phyloP scores from a whole-genome alignment of 2,329 filamentous ascomycete species.

The Penicillium sumatraense region DNA sequence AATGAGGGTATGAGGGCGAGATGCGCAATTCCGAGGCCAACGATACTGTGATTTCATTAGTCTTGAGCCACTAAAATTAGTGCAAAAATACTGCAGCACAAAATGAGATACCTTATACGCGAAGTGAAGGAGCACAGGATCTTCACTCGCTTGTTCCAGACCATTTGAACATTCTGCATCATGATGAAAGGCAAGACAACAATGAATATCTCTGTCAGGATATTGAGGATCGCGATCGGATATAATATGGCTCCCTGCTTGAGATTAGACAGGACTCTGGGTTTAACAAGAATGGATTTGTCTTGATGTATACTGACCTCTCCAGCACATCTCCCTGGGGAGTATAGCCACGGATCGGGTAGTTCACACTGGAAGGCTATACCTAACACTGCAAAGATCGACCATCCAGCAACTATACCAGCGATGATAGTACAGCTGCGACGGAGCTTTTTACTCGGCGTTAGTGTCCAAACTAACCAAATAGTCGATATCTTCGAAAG shows the following conservation, averaged over 20 bases:
- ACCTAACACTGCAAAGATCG: conserved; percentile 24
- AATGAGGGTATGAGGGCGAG: conserved; percentile 22
- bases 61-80: neutral
- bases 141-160: conserved; percentile 19
- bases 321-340: conserved; percentile 21
- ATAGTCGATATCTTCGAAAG: conserved; percentile 17
- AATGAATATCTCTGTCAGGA: conserved; percentile 24
- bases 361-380: conserved; percentile 29
- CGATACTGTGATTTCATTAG: conserved; percentile 10
- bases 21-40: conserved; percentile 18
- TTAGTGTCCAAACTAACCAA: conserved; percentile 24
- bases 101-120: conserved; percentile 17
- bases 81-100: neutral
- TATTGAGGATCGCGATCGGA: conserved; percentile 17
- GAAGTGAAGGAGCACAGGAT: conserved; percentile 26
- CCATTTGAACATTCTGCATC: conserved; percentile 31
- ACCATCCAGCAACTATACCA: conserved; percentile 16
- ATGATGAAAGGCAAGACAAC: conserved; percentile 26
- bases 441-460: conserved; percentile 17
- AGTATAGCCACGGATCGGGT: conserved; percentile 25
- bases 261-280: neutral
- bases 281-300: too few relatives aligned
- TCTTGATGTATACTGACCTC: conserved; percentile 2
- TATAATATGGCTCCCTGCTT: conserved; percentile 25
- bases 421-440: conserved; percentile 14